Base-by-base conservation (phyloP, 306 rosid species). In the Cucurbita ficifolia region DNA sequence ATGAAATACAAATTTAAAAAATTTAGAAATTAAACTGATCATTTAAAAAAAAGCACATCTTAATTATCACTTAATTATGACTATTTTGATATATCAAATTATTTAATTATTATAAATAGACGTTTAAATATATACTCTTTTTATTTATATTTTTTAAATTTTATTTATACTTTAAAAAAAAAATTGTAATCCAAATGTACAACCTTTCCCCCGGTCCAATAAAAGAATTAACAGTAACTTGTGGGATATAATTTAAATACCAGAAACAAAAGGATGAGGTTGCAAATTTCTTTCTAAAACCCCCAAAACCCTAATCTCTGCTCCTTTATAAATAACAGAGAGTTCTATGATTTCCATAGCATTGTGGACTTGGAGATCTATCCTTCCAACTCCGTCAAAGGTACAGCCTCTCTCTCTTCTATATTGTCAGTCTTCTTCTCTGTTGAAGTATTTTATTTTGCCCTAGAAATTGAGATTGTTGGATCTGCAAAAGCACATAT, bases 401-500 rank as follows among this genome's bases (percentile, higher is more conserved):
- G 75, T 51, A 53, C 17, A 11, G 0, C 3, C 9, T 51, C 24
- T 9, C 0, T 62, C 29, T 38, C 29, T 24, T 2, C 33, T 29
- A 1, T 29, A 29, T 29, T 3, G 24, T 22, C 24, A 4, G 16
- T 5, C 39, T 62, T 38, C 74, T 49, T 49, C 16, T 18, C 16
- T 29, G 12, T 8, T 14, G 12, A 22, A 22, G 2, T n/a, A 5
- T 24, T 12, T 10, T 1, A 11, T 45, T 51, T 8, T 7, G 17
- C 52, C 33, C 75, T 70, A 35, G 33, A 71, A 50, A 33, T 38
- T 35, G 48, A 2, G n/a, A 29, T 3, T 33, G 2, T 35, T 7
- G 21, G 5, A 17, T 22, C 53, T 36, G 22, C 24, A 4, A 50
- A 49, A 76, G 96, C 92, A 84, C 92, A 80, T 83, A 80, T 92